Conservation (phyloP, 176 grass and related monocot genomes). For the barley (Hordeum vulgare) region DNA sequence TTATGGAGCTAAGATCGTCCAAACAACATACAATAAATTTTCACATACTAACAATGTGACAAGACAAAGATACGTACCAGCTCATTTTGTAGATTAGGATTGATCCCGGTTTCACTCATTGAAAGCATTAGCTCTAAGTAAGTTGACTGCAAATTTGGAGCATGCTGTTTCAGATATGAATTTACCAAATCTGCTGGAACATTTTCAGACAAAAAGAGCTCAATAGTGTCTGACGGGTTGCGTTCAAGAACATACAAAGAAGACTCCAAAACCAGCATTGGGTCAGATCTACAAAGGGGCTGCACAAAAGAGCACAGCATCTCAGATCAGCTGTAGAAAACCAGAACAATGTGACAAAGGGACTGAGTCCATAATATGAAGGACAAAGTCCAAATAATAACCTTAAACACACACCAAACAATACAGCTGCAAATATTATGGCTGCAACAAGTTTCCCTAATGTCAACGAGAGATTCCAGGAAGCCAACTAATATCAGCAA, state of each 20-base stretch:
- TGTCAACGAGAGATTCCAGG: neutral
- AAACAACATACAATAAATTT: slow-evolving; percentile 16
- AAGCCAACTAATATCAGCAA: slow-evolving; percentile 3
- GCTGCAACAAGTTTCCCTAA: slow-evolving; percentile 2
- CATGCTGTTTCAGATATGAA: slow-evolving; percentile 97
- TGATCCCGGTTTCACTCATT: slow-evolving; percentile 84
- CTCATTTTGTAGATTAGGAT: slow-evolving; percentile 96
- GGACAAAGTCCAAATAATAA: slow-evolving; percentile 7
- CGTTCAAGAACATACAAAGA: slow-evolving; percentile 85
- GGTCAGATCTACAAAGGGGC: slow-evolving; percentile 94
- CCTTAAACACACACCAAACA: neutral
- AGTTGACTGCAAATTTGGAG: slow-evolving; percentile 90
- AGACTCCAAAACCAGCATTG: slow-evolving; percentile 95
- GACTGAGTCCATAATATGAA: neutral
- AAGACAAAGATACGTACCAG: slow-evolving; percentile 47
- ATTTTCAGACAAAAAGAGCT: slow-evolving; percentile 99
- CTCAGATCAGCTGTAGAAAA: slow-evolving; percentile 21
- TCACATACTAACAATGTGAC: slow-evolving; percentile 1
- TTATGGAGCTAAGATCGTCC: slow-evolving; percentile 26
- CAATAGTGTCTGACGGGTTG: slow-evolving; percentile 84
- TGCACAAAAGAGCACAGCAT: slow-evolving; percentile 47
- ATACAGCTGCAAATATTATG: slow-evolving; percentile 18
- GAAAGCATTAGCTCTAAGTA: slow-evolving; percentile 99
- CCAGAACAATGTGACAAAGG: slow-evolving; percentile 17
- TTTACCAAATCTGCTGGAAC: slow-evolving; percentile 97